Base-by-base conservation (phyloP, 768 basidiomycete species). In the Collybia mongolica region DNA sequence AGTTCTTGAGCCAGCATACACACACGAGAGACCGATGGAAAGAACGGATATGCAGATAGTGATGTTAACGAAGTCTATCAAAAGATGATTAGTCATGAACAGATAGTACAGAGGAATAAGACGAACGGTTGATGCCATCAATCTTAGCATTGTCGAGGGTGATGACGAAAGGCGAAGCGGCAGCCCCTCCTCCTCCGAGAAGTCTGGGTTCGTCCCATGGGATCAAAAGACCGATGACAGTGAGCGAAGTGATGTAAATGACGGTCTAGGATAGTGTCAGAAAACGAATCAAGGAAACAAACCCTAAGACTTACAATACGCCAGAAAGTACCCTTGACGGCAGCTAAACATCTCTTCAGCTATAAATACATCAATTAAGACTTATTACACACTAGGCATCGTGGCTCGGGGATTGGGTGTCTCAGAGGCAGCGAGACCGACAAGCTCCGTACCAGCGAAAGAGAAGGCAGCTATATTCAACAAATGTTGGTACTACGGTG, bases 291-390 rank as follows among this genome's bases (percentile, higher is more conserved):
- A 7, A 29, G n/a, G 39, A 18, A 6, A 11, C 28, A 19, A 17
- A 17, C n/a, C 2, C 4, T 2, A 44, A 46, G n/a, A 60, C 70
- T 54, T 52, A 73, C 71, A 39, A 76, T 71, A 60, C 73, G 75
- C 74, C 74, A 75, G 63, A 77, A 74, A 2, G 73, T 75, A 32
- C 73, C 73, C 64, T 75, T 75, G 26, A 77, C 73, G 35, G 75
- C 74, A 35, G 65, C 62, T 49, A 39, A 38, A 41, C 5, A 32
- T 14, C 11, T 14, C 32, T 32, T 32, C 5, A 53, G 36, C 6
- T 18, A 14, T 6, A 17, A 9, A 12, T 3, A 32, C 6, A 12
- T 2, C 32, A 32, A 5, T 11, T 3, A 32, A 12, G 32, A 9
- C 5, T 14, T 3, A 32, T 49, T 32, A 37, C 46, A 17, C 20